Evolutionary conservation across 345 rosid genomes (phyloP), one percentile per base, ranked within the genome.

Genomic region (Nephelium lappaceum): DNA sequence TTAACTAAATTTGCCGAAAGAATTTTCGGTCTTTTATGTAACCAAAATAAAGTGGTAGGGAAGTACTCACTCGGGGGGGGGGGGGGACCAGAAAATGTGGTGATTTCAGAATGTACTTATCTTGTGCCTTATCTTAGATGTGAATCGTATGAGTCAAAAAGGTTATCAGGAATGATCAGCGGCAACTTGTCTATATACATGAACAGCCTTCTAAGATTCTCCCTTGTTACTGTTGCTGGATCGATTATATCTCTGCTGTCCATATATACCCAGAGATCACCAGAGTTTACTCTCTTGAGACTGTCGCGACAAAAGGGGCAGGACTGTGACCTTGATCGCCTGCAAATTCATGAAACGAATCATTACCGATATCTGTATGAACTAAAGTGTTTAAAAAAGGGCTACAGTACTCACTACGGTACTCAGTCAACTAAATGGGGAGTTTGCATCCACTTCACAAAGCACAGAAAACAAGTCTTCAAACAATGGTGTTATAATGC

Each of bases 241-340:
- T 90, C 95, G 0, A 87, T 78, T 53, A 86, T 79, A 42, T 90
- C 93, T 70, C 76, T 81, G 81, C 81, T 83, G 82, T 88, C 86
- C 9, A 87, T 85, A 51, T 72, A 87, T 25, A 90, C 80, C 95
- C 95, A 91, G 27, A 91, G 92, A 64, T 91, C 95, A 18, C 90
- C 85, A 0, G 95, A 90, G 79, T 90, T 82, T 38, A 90, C 93
- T 85, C 95, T 86, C 83, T 87, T 90, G 14, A 91, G 86, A 83
- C 85, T 84, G 78, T 88, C 90, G 0, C 93, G 89, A 45, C 95
- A 91, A 72, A 91, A 91, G 27, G 95, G 95, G 77, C 95, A 91
- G 0, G 95, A 91, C 78, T 84, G 87, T 0, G 95, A 90, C 55
- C 89, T 80, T 42, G 78, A 12, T 19, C 95, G 80, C 95, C 93